Evolutionary conservation across 768 basidiomycete genomes (phyloP), one percentile per base, ranked within the genome.

Genomic region (Leccinum variicolor): DNA sequence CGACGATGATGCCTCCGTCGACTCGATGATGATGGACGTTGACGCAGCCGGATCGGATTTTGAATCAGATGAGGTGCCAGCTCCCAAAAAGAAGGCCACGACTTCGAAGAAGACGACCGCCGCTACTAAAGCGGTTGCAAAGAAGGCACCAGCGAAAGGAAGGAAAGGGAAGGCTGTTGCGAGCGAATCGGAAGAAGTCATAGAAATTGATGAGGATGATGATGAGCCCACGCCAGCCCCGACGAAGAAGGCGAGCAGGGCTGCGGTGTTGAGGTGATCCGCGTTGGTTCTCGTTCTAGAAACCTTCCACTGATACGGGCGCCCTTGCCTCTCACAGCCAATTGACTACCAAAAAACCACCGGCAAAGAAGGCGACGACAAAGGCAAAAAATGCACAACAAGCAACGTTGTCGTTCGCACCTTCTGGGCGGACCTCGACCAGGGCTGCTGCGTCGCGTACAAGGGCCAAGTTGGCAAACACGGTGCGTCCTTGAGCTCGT

Each of bases 21-120:
- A 92, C 66, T 91, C 88, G 3, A 90, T 90, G 88, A 75, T 79
- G 75, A 86, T 89, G 82, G 88, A 93, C 50, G 70, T 90, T 48
- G 88, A 89, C 59, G 74, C 64, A 10, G 80, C 69, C 2, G 81
- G 76, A 17, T 87, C 81, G 31, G 86, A 81, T 48, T 69, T 71
- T 31, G 78, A 84, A 17, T 66, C 66, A 3, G 82, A 84, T 34
- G 79, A 74, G 15, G 72, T 70, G 31, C 78, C 79, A 9, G 77
- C 78, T 47, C 73, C 73, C 29, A 73, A 71, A 52, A 83, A 74
- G 65, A 79, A 76, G 60, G 75, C 73, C 4, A 66, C 78, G 1
- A 66, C 77, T 49, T 77, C 75, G 49, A 69, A 52, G 55, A 69
- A 59, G 55, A 36, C 55, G 23, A 46, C 64, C 19, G 14, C 64